Evolutionary conservation across 2,329 filamentous ascomycete genomes (phyloP), one percentile per base, ranked within the genome.

Genomic region (Chrysoporthe deuterocubensis): DNA sequence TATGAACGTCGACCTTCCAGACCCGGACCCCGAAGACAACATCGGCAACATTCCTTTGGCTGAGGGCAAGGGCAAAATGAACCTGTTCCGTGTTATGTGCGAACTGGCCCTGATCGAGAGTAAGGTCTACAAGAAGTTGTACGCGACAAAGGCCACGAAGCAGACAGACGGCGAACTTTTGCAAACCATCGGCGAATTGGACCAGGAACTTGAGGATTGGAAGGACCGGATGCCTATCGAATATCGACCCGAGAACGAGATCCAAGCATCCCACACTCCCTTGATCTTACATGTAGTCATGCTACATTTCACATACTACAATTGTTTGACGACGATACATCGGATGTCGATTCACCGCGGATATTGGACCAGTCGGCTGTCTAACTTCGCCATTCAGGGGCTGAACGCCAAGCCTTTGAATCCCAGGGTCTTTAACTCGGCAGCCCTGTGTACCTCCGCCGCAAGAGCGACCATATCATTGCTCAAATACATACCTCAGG

Each of bases 291-390:
- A 98, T 72, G 89, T 99, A 64, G 94, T 97, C 69, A 93, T 97
- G 77, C 82, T 99, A 67, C 96, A 99, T 78, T 96, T 99, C 75
- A 91, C 93, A 1, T 99, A 99, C 79, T 98, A 98, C 82, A 99
- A 99, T 78, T 97, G 94, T 74, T 81, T 99, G 63, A 97, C 95
- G 0, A 99, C 96, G 0, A 97, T 99, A 71, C 96, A 99, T 78
- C 92, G 96, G 63, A 99, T 98, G 96, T 97, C 93, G 54, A 92
- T 98, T 42, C 96, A 98, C 74, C 94, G 97, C 76, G 96, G 96
- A 16, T 97, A 97, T 80, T 99, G 96, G 96, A 98, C 95, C 1
- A 97, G 93, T 75, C 89, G 96, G 48, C 81, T 99, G 52, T 97
- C 94, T 48, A 95, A 98, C 75, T 98, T 94, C 75, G 96, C 96